Base-by-base conservation (phyloP, 2,329 filamentous ascomycete genomes). In the Aspergillus fructus region DNA sequence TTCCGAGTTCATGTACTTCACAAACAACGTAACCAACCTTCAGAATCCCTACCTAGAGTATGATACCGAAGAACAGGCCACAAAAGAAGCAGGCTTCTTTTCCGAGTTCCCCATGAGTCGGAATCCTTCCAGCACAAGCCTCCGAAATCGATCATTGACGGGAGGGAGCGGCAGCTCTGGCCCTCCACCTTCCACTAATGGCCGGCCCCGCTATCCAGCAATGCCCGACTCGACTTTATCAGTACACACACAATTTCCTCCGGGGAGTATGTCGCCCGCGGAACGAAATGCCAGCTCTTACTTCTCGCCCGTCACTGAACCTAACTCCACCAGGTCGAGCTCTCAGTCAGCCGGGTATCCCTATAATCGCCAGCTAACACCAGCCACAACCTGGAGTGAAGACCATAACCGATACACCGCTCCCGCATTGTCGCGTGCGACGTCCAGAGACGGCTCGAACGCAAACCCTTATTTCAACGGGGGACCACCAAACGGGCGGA, bases 271-370 rank as follows among this genome's bases (percentile, higher is more conserved):
- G 52, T 90, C 89, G 13, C 89, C 90, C 1, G 79, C 81, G 24
- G 79, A 84, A 19, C 81, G 84, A 51, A 80, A 79, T 37, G 84
- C 81, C n/a, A 91, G 92, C 58, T 97, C 93, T 3, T 97, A 97
- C 76, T 99, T 99, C 74, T 97, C 93, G 0, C 94, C 94, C 0
- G 83, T 88, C 2, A 84, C 83, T 34, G 93, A 97, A 58, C 75
- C 78, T 12, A 69, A 90, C 5, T 91, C 90, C 4, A 75, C 77
- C 17, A 69, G 78, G 55, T 80, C 78, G 13, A 80, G 77, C 61
- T 79, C 78, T 39, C 78, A 80, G 61, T 80, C 78, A 41, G 85
- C 87, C 46, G 87, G 92, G 70, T 96, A 92, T 67, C 85, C 87
- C 1, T 96, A 96, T 68, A 88, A 91, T 51, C 88, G 92, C 60